Base-by-base conservation (phyloP, 176 grass and related monocot species). In the Triticum monococcum region DNA sequence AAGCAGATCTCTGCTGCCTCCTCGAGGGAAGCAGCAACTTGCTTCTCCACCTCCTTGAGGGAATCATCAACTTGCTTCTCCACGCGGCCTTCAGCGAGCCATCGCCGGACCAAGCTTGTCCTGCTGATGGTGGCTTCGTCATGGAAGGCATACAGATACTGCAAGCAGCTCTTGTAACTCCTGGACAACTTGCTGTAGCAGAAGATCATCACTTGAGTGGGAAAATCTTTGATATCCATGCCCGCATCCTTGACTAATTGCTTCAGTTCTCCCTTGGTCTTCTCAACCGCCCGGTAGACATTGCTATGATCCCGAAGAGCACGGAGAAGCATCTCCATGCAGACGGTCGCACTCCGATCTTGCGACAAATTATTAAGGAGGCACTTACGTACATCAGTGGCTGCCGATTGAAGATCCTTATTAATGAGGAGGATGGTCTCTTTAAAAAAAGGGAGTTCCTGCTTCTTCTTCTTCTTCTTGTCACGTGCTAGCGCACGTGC, bases 81-180 rank as follows among this genome's bases (percentile, higher is more conserved):
- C 20, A 57, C 22, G 0, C 36, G 80, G 0, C 46, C 30, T 25
- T 83, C 66, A 1, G 80, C 80, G 12, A 36, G 26, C 72, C 83
- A 85, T 45, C 83, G 46, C 48, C 79, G 45, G 16, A 83, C 52
- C 17, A 88, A 16, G 43, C 46, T 82, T 6, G 79, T 88, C 54
- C 57, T 88, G 9, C 77, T 83, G 22, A 88, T 88, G 2, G 12
- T 1, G 0, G 14, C 11, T 31, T 80, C 48, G 1, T 68, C 14
- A 0, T 4, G 36, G 45, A 88, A 80, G 2, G 30, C 41, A 28
- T 36, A 43, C 2, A 88, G 68, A 50, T 88, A 79, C 46, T 50
- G 64, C 36, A 74, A 64, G 73, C 86, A 88, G 36, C 26, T 64
- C 81, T 80, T 57, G 13, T 64, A 22, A 0, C 12, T 4, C 14